Percentiles rank a stretch among this genome's conserved stretches.
Conservation (phyloP, 768 basidiomycete genomes). For the Podaxis sp. region DNA sequence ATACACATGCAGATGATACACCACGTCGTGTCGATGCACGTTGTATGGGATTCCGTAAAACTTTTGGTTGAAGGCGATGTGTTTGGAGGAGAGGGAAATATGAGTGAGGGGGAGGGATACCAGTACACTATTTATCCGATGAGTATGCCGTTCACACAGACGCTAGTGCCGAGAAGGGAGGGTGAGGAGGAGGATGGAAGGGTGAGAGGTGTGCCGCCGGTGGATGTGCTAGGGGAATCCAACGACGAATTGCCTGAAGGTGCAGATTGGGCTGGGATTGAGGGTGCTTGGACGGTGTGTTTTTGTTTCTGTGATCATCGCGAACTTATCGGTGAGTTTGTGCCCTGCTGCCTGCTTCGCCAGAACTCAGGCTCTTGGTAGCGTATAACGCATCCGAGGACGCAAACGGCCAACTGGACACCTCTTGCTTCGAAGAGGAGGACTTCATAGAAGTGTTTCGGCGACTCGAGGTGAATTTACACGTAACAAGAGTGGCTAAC, state of each 20-base stretch:
- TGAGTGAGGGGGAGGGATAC: conserved; percentile 21
- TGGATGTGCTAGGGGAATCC: conserved; percentile 19
- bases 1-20: conserved; percentile 50
- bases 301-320: conserved; percentile 70
- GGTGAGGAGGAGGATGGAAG: conserved; percentile 18
- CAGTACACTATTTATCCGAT: conserved; percentile 38
- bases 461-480: conserved; percentile 41
- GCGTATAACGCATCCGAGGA: conserved; percentile 42
- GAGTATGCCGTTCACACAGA: conserved; percentile 52
- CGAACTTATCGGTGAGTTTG: conserved; percentile 52
- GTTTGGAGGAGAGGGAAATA: conserved; percentile 16
- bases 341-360: conserved; percentile 11
- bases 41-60: conserved; percentile 30
- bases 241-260: conserved; percentile 3
- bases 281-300: conserved; percentile 56
- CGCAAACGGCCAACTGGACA: conserved; percentile 19
- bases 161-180: conserved; percentile 34
- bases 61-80: background rate
- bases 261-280: conserved; percentile 55
- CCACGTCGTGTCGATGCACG: conserved; percentile 50
- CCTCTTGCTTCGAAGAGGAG: conserved; percentile 43
- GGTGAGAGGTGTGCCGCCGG: conserved; percentile 18
- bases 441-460: conserved; percentile 51
- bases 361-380: conserved; percentile 16
- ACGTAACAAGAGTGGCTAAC: conserved; percentile 32